A percentile compares a stretch with the other conserved stretches of the same genome.
phyloP scores from a whole-genome alignment of 1,284 basidiomycete species.

The Ceratobasidium sp. region DNA sequence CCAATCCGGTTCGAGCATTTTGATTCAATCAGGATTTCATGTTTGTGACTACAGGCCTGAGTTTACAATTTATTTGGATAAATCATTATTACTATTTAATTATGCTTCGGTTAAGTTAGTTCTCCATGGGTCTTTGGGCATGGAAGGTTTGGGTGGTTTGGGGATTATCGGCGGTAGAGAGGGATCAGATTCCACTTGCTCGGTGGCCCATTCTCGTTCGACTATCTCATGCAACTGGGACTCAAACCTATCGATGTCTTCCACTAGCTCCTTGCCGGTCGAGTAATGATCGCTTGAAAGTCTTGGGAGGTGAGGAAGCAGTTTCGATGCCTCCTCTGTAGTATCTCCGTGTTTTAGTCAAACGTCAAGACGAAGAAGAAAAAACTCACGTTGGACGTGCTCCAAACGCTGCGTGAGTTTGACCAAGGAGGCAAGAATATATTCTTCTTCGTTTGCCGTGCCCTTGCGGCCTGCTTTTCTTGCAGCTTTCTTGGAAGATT shows the following conservation, averaged over 20 bases:
- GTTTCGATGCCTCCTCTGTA: conserved; percentile 66
- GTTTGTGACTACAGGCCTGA: too few relatives aligned
- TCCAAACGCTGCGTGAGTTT: conserved; percentile 75
- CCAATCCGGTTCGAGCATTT: neutral
- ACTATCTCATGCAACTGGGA: conserved; percentile 63
- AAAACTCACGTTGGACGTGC: conserved; percentile 64
- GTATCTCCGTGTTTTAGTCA: conserved; percentile 4
- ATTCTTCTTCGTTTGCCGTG: conserved; percentile 96
- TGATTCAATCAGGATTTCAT: neutral
- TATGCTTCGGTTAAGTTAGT: conserved; percentile 6
- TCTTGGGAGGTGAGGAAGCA: conserved; percentile 75
- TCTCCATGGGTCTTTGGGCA: conserved; percentile 13
- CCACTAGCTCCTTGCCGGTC: conserved; percentile 67
- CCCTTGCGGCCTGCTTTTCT: conserved; percentile 92
- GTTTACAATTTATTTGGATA: too few relatives aligned
- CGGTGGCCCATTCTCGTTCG: conserved; percentile 57
- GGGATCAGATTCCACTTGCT: neutral
- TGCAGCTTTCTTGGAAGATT: conserved; percentile 82
- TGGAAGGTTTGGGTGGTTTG: conserved; percentile 1
- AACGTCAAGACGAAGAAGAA: conserved; percentile 7
- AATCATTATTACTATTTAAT: neutral
- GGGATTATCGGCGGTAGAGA: conserved; percentile 7
- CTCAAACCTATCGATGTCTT: conserved; percentile 64
- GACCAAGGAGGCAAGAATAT: conserved; percentile 84
- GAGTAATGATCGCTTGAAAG: conserved; percentile 68